A percentile compares a stretch with the other conserved stretches of the same genome.
phyloP scores from a whole-genome alignment of 331 rosid genomes.

The Rhamnella rubrinervis region DNA sequence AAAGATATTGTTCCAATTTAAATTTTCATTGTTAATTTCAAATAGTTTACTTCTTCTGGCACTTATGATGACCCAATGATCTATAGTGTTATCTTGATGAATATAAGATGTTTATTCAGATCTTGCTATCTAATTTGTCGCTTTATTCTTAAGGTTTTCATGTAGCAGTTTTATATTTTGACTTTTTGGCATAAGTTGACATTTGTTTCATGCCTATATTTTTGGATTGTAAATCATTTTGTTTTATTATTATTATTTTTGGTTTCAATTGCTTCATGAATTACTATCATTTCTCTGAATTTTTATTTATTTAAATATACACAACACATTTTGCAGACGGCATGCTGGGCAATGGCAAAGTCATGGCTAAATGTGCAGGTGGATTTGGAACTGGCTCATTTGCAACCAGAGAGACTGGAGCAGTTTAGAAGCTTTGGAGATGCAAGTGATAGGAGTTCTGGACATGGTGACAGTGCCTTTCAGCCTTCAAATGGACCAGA shows the following conservation, averaged over 20 bases:
- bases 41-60: no score
- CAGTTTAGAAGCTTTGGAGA: slow-evolving; percentile 54
- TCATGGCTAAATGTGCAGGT: slow-evolving; percentile 93
- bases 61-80: background rate
- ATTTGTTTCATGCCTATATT: no score
- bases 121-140: no score
- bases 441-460: slow-evolving; percentile 62
- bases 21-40: no score
- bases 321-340: slow-evolving; percentile 63
- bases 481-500: slow-evolving; percentile 62
- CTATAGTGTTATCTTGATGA: background rate
- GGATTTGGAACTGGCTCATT: slow-evolving; percentile 74
- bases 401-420: slow-evolving; percentile 62
- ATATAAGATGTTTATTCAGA: no score
- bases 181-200: no score
- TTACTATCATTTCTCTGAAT: background rate
- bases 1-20: no score
- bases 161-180: no score
- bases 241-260: background rate
- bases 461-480: slow-evolving; percentile 44
- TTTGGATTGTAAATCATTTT: no score
- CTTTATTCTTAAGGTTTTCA: no score
- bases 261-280: background rate
- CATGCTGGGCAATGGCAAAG: slow-evolving; percentile 98
- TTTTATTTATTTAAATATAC: slow-evolving; percentile 17